phyloP scores from a whole-genome alignment of 805 yeast genomes.

The Saturnispora gosingensis region DNA sequence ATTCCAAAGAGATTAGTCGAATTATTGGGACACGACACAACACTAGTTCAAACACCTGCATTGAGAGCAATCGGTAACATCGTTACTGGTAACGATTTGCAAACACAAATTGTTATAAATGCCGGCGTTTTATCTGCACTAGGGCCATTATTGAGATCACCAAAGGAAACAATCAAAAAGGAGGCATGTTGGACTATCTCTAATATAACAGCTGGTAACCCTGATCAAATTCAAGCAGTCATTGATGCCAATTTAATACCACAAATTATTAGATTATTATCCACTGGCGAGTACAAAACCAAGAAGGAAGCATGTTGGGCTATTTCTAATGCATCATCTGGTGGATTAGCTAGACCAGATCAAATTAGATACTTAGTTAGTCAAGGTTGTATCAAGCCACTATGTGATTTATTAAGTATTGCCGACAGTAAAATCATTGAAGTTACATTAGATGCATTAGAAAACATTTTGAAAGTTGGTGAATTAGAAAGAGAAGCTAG shows the following conservation, averaged over 20 bases:
- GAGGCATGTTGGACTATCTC: slow-evolving; percentile 99
- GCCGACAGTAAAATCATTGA: slow-evolving; percentile 90
- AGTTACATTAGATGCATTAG: slow-evolving; percentile 91
- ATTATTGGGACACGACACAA: slow-evolving; percentile 72
- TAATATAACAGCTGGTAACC: slow-evolving; percentile 94
- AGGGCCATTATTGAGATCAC: slow-evolving; percentile 66
- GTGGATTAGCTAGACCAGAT: slow-evolving; percentile 86
- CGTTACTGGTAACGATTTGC: slow-evolving; percentile 93
- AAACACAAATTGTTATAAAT: slow-evolving; percentile 91
- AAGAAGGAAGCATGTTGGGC: slow-evolving; percentile 99
- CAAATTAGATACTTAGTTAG: slow-evolving; percentile 86
- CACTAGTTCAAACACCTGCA: slow-evolving; percentile 92
- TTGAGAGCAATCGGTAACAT: slow-evolving; percentile 96
- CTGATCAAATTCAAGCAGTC: slow-evolving; percentile 93
- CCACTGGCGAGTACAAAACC: slow-evolving; percentile 86
- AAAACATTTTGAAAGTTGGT: slow-evolving; percentile 89
- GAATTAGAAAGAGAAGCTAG: slow-evolving; percentile 80
- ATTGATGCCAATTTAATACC: slow-evolving; percentile 92
- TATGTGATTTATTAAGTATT: slow-evolving; percentile 81
- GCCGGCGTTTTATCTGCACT: slow-evolving; percentile 85
- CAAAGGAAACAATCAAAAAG: slow-evolving; percentile 87
- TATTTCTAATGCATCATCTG: slow-evolving; percentile 93
- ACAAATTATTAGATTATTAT: slow-evolving; percentile 68
- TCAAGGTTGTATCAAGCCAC: slow-evolving; percentile 96
- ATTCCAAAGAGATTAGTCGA: slow-evolving; percentile 93